A percentile compares a stretch with the other conserved stretches of the same genome.
Conservation (phyloP, 2,329 filamentous ascomycete species). For the Trichophyton equinum region DNA sequence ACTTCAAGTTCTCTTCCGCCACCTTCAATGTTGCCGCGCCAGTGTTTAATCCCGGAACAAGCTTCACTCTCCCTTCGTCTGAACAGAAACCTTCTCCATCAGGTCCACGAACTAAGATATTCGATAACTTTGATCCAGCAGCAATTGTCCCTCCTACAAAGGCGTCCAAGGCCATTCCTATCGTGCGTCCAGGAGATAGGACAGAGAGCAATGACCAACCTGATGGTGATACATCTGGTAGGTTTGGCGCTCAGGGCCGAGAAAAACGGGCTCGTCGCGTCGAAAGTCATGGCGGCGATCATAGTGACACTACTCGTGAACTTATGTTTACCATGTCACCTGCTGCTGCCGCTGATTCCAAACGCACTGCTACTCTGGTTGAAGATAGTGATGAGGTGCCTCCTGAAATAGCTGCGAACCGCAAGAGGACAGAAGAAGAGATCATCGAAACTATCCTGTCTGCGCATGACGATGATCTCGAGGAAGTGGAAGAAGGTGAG, state of each 20-base stretch:
- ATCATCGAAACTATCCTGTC: background rate
- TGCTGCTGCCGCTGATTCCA: conserved; percentile 17
- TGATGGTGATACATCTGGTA: conserved; percentile 48
- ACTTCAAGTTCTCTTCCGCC: conserved; percentile 55
- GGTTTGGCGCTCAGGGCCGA: conserved; percentile 52
- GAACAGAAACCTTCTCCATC: background rate
- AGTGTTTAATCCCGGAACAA: conserved; percentile 52
- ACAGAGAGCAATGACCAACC: conserved; percentile 27
- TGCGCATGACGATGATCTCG: conserved; percentile 25
- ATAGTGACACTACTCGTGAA: conserved; percentile 65
- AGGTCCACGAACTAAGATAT: conserved; percentile 40
- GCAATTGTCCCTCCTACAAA: conserved; percentile 55
- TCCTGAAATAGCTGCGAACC: background rate
- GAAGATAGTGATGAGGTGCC: conserved; percentile 24
- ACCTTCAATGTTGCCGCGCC: conserved; percentile 67
- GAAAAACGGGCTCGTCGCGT: conserved; percentile 59
- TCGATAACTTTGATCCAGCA: conserved; percentile 52
- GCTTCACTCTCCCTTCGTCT: conserved; percentile 18
- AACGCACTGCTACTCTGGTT: conserved; percentile 16
- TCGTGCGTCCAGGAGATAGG: conserved; percentile 49
- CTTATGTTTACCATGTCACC: conserved; percentile 52
- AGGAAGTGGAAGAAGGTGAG: conserved; percentile 23
- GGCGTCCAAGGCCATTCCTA: conserved; percentile 72
- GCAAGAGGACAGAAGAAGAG: background rate
- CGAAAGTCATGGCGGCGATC: conserved; percentile 36